Percentiles rank a stretch among this genome's conserved stretches.
phyloP scores from a whole-genome alignment of 176 grass and related monocot species.

The Juncus effusus region DNA sequence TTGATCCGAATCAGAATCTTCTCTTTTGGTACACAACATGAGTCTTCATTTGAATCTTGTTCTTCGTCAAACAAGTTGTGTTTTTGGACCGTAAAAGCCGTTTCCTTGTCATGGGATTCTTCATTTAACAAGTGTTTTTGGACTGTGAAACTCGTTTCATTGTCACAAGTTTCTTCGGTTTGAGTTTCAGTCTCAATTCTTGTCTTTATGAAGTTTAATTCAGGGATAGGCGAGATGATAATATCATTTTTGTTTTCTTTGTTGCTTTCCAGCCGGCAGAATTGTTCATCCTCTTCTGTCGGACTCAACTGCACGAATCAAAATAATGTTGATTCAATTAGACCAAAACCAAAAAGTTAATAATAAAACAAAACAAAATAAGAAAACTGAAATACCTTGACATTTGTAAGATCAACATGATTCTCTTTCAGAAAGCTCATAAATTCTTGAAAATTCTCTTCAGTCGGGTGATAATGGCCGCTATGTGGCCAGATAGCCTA shows the following conservation, averaged over 20 bases:
- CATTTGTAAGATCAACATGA: constrained; percentile 51
- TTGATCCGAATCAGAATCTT: constrained; percentile 73
- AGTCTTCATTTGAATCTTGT: constrained; percentile 25
- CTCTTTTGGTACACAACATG: constrained; percentile 36
- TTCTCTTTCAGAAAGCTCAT: constrained; percentile 73
- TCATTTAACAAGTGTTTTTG: background rate
- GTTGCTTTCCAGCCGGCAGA: constrained; percentile 35
- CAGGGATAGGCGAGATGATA: background rate
- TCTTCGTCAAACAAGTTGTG: constrained; percentile 23
- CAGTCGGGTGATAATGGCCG: constrained; percentile 74
- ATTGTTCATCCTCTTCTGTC: constrained; percentile 60
- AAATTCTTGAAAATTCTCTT: constrained; percentile 81
- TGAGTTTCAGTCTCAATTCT: constrained; percentile 2
- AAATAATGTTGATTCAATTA: constrained; percentile 12
- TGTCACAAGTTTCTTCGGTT: background rate
- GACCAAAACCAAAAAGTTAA: background rate
- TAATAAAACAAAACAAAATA: background rate
- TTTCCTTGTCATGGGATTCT: constrained; percentile 3
- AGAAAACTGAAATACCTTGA: constrained; percentile 42
- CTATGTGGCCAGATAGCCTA: constrained; percentile 94
- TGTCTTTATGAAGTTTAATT: no score
- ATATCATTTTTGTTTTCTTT: background rate
- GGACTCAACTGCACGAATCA: constrained; percentile 56
- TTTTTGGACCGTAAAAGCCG: constrained; percentile 1
- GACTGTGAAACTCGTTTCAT: background rate